phyloP scores from a whole-genome alignment of 768 basidiomycete species.

The Trametes punicea region DNA sequence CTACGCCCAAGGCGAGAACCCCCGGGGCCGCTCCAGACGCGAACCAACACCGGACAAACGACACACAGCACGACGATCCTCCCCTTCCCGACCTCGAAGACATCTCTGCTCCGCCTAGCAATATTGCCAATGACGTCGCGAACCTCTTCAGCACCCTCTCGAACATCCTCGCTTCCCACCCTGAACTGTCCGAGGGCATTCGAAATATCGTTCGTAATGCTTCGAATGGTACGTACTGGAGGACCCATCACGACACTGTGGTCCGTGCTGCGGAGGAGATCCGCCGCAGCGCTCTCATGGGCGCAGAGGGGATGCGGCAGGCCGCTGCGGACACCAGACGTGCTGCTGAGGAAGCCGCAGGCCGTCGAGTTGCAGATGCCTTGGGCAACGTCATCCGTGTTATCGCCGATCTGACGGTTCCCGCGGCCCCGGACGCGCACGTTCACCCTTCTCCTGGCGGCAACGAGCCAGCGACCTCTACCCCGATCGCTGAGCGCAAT shows the following conservation, averaged over 20 bases:
- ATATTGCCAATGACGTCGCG: slow-evolving; percentile 55
- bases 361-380: slow-evolving; percentile 58
- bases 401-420: slow-evolving; percentile 37
- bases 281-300: slow-evolving; percentile 41
- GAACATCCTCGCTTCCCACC: slow-evolving; percentile 57
- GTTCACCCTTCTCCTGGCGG: neutral
- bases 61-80: slow-evolving; percentile 33
- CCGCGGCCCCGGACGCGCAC: neutral
- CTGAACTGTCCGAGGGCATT: slow-evolving; percentile 66
- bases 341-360: slow-evolving; percentile 61
- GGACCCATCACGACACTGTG: slow-evolving; percentile 54
- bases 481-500: slow-evolving; percentile 15
- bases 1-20: slow-evolving; percentile 9
- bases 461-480: slow-evolving; percentile 21
- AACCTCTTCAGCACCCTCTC: slow-evolving; percentile 54
- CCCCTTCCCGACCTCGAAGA: slow-evolving; percentile 47
- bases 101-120: slow-evolving; percentile 21
- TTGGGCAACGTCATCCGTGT: slow-evolving; percentile 56
- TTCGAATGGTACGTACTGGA: slow-evolving; percentile 67
- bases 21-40: slow-evolving; percentile 1
- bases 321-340: slow-evolving; percentile 46
- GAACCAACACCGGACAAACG: neutral
- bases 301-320: slow-evolving; percentile 31
- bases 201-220: slow-evolving; percentile 63
- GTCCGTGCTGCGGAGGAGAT: slow-evolving; percentile 56